Evolutionary conservation across 129 eudicot genomes (phyloP), one percentile per base, ranked within the genome.

Genomic region (Arctium lappa): DNA sequence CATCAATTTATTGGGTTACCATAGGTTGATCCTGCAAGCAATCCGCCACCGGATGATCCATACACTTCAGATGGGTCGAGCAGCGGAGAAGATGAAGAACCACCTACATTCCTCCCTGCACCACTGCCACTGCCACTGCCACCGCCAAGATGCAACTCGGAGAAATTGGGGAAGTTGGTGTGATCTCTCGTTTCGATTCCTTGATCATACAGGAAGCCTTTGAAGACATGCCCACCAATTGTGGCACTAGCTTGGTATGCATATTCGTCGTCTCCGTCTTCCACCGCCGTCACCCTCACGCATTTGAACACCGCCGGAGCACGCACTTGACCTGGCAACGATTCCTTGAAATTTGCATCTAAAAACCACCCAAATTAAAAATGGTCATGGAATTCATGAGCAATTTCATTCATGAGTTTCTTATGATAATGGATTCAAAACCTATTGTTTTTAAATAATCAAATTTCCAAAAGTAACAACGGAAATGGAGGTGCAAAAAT

Each of bases 291-390:
- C 34, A 94, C 97, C 60, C 90, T 53, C 13, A 94, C 97, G 71
- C 97, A 94, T 81, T 92, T 94, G 89, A 94, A 94, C 86, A 91
- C 91, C 27, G 98, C 98, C 46, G 93, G 97, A 1, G 97, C 97
- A 11, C 93, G 89, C 18, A 92, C 92, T 84, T 92, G 98, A 0
- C 94, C 91, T n/a, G 97, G 98, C 85, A 94, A 88, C 68, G 91
- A 74, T 73, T 91, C 97, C 85, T 94, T 94, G 29, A 94, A 94
- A 66, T 89, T 85, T 1, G 89, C 94, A 87, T 92, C 98, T 94
- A 66, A 66, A 30, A 46, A 22, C 12, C 70, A 63, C 12, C 32
- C 10, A 63, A 63, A 63, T 22, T 22, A 22, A 22, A 22, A 22
- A 63, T 27, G 30, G 70, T 63, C 33, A 63, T 8, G 11, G 32